phyloP scores from a whole-genome alignment of 1,284 basidiomycete genomes.

The Rhodofomes roseus region DNA sequence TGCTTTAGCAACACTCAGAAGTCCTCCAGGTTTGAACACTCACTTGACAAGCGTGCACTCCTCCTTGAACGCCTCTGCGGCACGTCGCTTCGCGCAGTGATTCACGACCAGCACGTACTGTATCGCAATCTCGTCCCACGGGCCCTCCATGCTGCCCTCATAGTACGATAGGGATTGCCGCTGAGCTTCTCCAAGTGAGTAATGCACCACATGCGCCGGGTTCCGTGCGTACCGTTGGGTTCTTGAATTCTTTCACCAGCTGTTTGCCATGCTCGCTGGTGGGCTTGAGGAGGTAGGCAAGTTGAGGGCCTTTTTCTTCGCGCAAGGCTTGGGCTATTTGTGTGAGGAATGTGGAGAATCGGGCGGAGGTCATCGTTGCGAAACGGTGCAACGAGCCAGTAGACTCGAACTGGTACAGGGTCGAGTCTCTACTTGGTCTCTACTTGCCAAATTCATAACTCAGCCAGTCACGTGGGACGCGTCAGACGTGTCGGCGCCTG shows the following conservation, averaged over 20 bases:
- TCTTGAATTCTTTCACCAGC: slow-evolving; percentile 66
- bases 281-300: slow-evolving; percentile 70
- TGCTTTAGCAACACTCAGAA: neutral
- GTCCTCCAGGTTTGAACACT: slow-evolving; percentile 13
- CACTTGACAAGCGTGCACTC: slow-evolving; percentile 37
- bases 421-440: neutral
- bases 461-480: neutral
- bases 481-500: neutral
- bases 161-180: slow-evolving; percentile 50
- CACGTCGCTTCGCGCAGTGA: slow-evolving; percentile 60
- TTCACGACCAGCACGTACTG: slow-evolving; percentile 73
- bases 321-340: slow-evolving; percentile 59
- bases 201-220: neutral
- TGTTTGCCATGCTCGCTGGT: slow-evolving; percentile 72
- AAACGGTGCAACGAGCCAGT: neutral
- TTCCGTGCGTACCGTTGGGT: slow-evolving; percentile 50
- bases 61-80: slow-evolving; percentile 73
- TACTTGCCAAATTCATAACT: neutral
- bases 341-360: slow-evolving; percentile 57
- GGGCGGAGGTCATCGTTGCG: slow-evolving; percentile 36
- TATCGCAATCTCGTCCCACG: slow-evolving; percentile 82
- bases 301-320: slow-evolving; percentile 60
- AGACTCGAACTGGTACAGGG: neutral
- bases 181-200: slow-evolving; percentile 28
- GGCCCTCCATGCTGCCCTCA: slow-evolving; percentile 58